Evolutionary conservation across 441 rosid genomes (phyloP).

Genomic region (Corymbia citriodora): DNA sequence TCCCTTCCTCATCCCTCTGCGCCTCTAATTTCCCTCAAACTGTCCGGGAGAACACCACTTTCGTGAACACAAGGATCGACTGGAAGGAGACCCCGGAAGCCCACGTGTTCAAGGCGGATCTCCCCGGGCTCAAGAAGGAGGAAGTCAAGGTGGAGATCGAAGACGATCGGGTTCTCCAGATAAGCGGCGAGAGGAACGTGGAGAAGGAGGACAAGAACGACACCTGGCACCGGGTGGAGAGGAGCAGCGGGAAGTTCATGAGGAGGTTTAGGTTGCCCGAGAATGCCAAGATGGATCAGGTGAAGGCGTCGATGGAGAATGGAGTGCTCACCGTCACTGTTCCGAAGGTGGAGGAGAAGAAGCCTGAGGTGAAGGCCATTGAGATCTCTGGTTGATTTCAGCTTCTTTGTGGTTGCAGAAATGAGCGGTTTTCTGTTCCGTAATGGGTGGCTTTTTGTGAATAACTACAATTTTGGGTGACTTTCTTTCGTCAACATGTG

Average conservation of each 20-base stretch:
- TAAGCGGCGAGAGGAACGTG: neutral
- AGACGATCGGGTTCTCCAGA: neutral
- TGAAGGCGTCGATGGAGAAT: neutral
- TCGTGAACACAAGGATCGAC: neutral
- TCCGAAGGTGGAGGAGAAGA: neutral
- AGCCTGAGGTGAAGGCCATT: neutral
- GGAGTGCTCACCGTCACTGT: neutral
- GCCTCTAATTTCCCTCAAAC: neutral
- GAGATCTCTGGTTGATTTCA: neutral
- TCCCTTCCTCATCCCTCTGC: neutral
- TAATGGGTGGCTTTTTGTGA: neutral
- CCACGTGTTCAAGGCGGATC: neutral
- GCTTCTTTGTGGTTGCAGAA: neutral
- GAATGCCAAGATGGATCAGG: neutral
- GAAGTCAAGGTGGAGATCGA: neutral
- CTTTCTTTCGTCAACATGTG: neutral
- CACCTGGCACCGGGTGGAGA: neutral
- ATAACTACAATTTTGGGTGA: neutral
- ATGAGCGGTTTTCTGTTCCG: neutral
- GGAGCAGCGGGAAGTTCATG: neutral
- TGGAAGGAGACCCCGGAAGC: conserved; percentile 2
- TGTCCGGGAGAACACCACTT: neutral
- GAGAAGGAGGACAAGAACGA: neutral
- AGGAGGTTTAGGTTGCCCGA: neutral
- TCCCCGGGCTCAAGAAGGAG: neutral